phyloP scores from a whole-genome alignment of 2,329 filamentous ascomycete genomes.

The Scortechinia acanthostroma region DNA sequence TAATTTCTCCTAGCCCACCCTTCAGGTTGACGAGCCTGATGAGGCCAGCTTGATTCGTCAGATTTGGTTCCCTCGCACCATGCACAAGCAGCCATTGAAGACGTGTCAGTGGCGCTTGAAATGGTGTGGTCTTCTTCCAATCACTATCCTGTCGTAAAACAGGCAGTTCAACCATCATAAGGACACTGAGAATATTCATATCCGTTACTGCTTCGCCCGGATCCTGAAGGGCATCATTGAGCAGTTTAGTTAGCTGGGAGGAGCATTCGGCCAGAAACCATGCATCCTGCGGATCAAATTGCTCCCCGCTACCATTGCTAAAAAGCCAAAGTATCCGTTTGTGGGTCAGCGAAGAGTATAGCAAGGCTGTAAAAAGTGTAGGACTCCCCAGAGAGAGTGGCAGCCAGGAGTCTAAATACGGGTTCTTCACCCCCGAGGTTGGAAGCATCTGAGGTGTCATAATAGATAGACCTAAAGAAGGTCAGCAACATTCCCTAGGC shows the following conservation, averaged over 20 bases:
- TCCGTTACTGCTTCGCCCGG: background rate
- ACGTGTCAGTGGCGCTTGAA: background rate
- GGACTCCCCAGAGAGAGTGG: background rate
- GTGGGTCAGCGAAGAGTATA: background rate
- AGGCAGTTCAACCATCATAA: background rate
- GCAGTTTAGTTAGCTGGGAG: background rate
- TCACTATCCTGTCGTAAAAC: background rate
- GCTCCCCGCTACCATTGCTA: background rate
- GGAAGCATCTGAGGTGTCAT: background rate
- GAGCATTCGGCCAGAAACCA: background rate
- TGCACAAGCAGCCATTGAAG: background rate
- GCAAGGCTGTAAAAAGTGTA: background rate
- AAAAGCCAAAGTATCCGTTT: too few relatives aligned
- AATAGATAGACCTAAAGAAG: background rate
- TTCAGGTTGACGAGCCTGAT: background rate
- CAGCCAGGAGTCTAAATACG: background rate
- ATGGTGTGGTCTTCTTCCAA: background rate
- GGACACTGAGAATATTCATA: background rate
- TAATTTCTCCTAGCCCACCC: background rate
- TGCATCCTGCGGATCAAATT: background rate
- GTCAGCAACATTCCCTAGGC: too few relatives aligned
- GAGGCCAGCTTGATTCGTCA: background rate
- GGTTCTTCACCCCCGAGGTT: background rate
- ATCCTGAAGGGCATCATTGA: background rate
- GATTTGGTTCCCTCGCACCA: background rate